These are phyloP conservation scores for Clonostachys rhizophaga DNA, from an alignment of 2,329 filamentous ascomycete species.

Conservation along the genomic window DNA sequence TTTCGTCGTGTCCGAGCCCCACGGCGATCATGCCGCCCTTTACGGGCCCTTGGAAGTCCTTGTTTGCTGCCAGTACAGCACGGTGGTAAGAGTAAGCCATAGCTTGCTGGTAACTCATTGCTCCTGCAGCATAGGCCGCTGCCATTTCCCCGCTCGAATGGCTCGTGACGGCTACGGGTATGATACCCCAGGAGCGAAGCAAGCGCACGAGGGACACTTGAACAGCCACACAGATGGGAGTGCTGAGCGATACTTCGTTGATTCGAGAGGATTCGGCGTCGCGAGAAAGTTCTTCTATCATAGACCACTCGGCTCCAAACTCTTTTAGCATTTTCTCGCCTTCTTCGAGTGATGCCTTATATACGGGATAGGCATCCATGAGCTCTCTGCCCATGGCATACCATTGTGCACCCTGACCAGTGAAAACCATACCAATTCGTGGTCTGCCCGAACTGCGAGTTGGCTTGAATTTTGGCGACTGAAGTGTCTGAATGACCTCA, in stretches of 20 bases:
- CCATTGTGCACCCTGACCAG: conserved; percentile 16
- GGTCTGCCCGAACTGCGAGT: conserved; percentile 3
- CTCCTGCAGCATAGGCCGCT: conserved; percentile 33
- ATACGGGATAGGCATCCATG: not conserved
- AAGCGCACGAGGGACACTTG: conserved; percentile 35
- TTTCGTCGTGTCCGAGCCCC: conserved; percentile 17
- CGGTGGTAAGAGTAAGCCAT: conserved; percentile 31
- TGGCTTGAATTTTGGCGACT: no score
- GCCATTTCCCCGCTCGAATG: conserved; percentile 39
- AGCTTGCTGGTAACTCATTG: conserved; percentile 23
- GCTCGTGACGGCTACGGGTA: conserved; percentile 26
- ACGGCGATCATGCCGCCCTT: conserved; percentile 32
- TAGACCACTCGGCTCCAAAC: conserved; percentile 1
- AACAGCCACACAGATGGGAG: conserved; percentile 34
- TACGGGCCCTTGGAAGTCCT: not conserved
- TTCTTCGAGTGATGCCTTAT: not conserved
- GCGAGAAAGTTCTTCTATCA: conserved; percentile 5
- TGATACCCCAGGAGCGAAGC: conserved; percentile 21
- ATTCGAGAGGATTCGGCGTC: conserved; percentile 5
- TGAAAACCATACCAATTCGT: conserved; percentile 21
- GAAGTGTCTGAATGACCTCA: no score
- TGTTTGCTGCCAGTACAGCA: conserved; percentile 1
- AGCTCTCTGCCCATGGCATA: conserved; percentile 10
- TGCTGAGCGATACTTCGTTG: conserved; percentile 17
- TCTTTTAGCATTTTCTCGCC: not conserved